A percentile compares a stretch with the other conserved stretches of the same genome.
Conservation (phyloP, 352 stramenopile genomes). For the Globisporangium okanoganense region DNA sequence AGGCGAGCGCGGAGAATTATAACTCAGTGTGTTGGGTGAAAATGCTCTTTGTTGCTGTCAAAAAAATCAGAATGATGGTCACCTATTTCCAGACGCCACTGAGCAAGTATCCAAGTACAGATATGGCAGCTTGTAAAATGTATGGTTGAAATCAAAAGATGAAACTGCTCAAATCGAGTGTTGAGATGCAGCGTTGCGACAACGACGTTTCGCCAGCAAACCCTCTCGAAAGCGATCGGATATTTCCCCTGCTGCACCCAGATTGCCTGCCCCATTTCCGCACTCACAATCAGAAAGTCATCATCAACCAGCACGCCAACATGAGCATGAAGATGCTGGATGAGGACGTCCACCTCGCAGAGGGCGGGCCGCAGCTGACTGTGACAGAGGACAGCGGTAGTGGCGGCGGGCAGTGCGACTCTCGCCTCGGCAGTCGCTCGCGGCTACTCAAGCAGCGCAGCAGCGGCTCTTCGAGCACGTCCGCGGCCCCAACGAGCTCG, state of each 20-base stretch:
- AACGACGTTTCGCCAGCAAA: background rate
- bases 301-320: too few species aligned
- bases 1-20: background rate
- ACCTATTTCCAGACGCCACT: background rate
- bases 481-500: background rate
- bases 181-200: background rate
- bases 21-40: too few species aligned
- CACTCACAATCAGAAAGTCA: background rate
- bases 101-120: background rate
- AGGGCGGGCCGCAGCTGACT: background rate
- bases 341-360: slow-evolving; percentile 17
- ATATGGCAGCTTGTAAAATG: background rate
- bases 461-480: slow-evolving; percentile 13
- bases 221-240: slow-evolving; percentile 6
- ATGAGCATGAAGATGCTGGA: slow-evolving; percentile 39
- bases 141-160: background rate
- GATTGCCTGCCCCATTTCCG: background rate
- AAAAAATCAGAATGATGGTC: background rate
- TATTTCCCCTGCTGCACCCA: slow-evolving; percentile 6
- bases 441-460: slow-evolving; percentile 21
- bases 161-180: background rate
- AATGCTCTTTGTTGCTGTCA: background rate
- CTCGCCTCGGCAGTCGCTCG: slow-evolving; percentile 13
- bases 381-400: background rate
- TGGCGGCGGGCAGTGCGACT: background rate